Base-by-base conservation (phyloP, 2,329 filamentous ascomycete genomes). In the Alternaria arborescens region DNA sequence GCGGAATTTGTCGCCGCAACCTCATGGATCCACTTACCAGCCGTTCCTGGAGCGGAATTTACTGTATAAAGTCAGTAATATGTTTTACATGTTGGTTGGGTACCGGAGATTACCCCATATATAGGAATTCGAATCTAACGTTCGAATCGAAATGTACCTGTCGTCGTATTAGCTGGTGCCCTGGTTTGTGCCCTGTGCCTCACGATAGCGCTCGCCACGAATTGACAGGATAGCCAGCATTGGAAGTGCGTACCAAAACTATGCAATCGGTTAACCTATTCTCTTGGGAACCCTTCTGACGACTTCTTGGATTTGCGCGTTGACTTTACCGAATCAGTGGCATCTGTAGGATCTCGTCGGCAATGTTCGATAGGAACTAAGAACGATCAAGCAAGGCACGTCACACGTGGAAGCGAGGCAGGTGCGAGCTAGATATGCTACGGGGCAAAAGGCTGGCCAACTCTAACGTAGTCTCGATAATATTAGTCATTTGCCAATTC, bases 41-140 rank as follows among this genome's bases (percentile, higher is more conserved):
- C 73, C 73, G 54, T 65, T 73, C 55, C 65, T 72, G 38, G 73
- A 76, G 48, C 73, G 72, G 57, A 64, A 73, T 61, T 74, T 76
- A 48, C 73, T 73, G 18, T 68, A 74, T 71, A 2, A 30, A 40
- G 47, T 57, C 53, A 57, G 47, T 26, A 50, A 30, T 12, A 30
- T 32, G 32, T 46, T 34, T 28, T 8, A 55, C 22, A 8, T 16
- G 20, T 16, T 32, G 38, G 40, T 6, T 42, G 22, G 10, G 32
- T 28, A 41, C 46, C 10, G 42, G 44, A 46, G 24, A n/a, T 53
- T 56, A 60, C 57, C 57, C 57, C 57, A 60, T 60, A 24, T 48
- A 42, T 57, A 41, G 54, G 44, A 32, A 57, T 28, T 52, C 20
- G 28, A 43, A 38, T 38, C 54, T 46, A 41, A 41, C 26, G n/a